Base-by-base conservation (phyloP, 441 rosid genomes). In the Adansonia madagascariensis region DNA sequence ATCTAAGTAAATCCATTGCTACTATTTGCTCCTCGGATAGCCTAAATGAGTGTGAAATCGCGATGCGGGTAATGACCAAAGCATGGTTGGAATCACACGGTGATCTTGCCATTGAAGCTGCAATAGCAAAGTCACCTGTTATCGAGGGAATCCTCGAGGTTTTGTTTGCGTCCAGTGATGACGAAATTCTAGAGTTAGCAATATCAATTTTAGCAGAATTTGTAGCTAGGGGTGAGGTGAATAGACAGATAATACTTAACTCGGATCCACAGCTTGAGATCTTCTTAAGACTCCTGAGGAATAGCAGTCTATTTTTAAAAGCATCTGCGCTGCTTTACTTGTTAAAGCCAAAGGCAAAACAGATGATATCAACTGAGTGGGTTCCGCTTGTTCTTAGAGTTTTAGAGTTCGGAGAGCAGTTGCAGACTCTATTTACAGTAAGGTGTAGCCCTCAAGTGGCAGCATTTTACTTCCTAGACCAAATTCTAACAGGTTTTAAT, bases 361-460 rank as follows among this genome's bases (percentile, higher is more conserved):
- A 89, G 81, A 88, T 89, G 95, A 85, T 87, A 75, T 88, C 91
- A 0, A 69, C 77, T 0, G 89, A 87, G 64, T 91, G 91, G 91
- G 81, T 91, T 18, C 82, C 89, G n/a, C 55, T 91, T 39, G 75
- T 78, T 47, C 95, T 91, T 69, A 77, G 91, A 75, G 89, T 91
- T 65, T 74, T 91, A 10, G 95, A 91, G 62, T 89, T 91, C 6
- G 92, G 91, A 15, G 87, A 85, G 52, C 91, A 85, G 66, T 22
- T 77, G 73, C 92, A 88, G 85, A 88, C 87, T 73, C 82, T 89
- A 65, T 88, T 91, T 77, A 84, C 83, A 0, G 86, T 91, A 0
- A 78, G 75, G 62, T 89, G 91, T 61, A 79, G 77, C n/a, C 88
- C 92, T 71, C 86, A 76, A 77, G 81, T 71, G 55, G 95, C 95